A percentile compares a stretch with the other conserved stretches of the same genome.
Evolutionary conservation across 148 eudicot species (phyloP).

Genomic region (Polygonum aviculare): DNA sequence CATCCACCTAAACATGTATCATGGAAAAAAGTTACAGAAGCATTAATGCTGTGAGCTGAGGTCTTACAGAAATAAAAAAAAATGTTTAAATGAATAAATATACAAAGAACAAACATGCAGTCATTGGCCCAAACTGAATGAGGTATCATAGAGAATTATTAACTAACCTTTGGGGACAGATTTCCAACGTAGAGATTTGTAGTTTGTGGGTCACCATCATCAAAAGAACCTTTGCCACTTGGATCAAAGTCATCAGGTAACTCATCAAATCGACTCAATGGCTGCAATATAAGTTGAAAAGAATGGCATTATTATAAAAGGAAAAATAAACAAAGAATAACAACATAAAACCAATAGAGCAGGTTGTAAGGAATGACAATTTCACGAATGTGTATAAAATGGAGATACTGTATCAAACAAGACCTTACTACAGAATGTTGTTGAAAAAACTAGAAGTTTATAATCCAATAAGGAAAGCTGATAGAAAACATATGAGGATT

Average conservation of each 20-base stretch:
- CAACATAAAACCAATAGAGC: not conserved
- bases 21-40: not conserved
- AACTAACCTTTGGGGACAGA: constrained; percentile 79
- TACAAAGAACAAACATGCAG: not conserved
- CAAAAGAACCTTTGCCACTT: constrained; percentile 92
- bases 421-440: not conserved
- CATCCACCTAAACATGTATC: constrained; percentile 63
- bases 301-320: not conserved
- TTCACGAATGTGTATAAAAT: not conserved
- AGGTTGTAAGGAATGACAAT: not conserved
- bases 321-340: not conserved
- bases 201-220: constrained; percentile 97
- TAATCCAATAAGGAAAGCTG: not conserved
- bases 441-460: not conserved
- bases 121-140: not conserved
- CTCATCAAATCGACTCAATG: constrained; percentile 80
- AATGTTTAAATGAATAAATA: not conserved
- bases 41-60: not conserved
- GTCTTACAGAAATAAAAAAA: not conserved
- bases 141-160: not conserved
- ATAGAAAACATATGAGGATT: not conserved
- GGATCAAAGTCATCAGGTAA: constrained; percentile 88
- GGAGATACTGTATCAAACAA: not conserved
- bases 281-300: constrained; percentile 28
- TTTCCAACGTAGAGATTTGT: constrained; percentile 97